These are phyloP conservation scores for Trichomonascaceae sp. DNA, from an alignment of 1,139 yeast species.

Conservation along the genomic window DNA sequence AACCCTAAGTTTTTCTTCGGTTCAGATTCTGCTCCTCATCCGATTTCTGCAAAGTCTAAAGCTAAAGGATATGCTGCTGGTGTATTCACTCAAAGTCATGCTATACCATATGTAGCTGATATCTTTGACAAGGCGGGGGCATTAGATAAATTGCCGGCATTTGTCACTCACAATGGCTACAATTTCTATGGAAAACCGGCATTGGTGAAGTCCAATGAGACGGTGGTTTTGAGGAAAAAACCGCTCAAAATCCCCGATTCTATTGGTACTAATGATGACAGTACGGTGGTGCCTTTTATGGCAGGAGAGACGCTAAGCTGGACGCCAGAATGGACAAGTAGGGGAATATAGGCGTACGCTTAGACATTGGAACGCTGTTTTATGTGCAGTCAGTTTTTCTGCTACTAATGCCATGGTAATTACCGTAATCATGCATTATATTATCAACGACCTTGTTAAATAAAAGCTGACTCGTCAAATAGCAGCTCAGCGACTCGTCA, in stretches of 20 bases:
- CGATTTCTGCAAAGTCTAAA: conserved; percentile 66
- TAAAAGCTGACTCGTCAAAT: background rate
- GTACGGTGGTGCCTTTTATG: conserved; percentile 77
- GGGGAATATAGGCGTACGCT: background rate
- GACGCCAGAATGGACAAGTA: conserved; percentile 61
- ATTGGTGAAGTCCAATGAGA: conserved; percentile 22
- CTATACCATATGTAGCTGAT: conserved; percentile 78
- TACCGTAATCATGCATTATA: background rate
- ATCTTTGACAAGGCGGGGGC: conserved; percentile 64
- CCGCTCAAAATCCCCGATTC: conserved; percentile 47
- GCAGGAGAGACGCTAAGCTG: conserved; percentile 74
- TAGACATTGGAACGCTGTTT: background rate
- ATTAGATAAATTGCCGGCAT: conserved; percentile 59
- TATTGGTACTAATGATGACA: conserved; percentile 37
- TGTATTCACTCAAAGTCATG: conserved; percentile 84
- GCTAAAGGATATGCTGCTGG: conserved; percentile 94
- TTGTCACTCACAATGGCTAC: conserved; percentile 72
- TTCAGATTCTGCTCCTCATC: conserved; percentile 97
- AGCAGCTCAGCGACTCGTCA: no score
- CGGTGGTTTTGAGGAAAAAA: conserved; percentile 33
- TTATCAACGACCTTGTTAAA: background rate
- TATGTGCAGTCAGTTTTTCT: no score
- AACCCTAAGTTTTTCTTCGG: conserved; percentile 93
- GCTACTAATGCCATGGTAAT: no score
- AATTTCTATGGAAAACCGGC: conserved; percentile 52